These are phyloP conservation scores for Lipomyces lipofer DNA, from an alignment of 805 yeast genomes.

Conservation along the genomic window DNA sequence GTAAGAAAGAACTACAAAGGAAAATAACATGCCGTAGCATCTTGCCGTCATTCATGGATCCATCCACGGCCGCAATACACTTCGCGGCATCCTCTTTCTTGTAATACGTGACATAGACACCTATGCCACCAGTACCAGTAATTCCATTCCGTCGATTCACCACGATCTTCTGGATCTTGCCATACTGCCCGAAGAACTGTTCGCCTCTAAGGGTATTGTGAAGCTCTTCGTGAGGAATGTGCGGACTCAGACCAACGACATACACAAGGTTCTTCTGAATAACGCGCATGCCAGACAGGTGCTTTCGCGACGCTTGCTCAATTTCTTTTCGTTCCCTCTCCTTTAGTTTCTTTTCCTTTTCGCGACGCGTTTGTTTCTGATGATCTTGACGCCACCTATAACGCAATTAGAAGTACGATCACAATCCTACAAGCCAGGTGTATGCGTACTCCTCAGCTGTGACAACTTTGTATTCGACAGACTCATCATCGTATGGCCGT, in stretches of 20 bases:
- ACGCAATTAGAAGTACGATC: not conserved
- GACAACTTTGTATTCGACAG: conserved; percentile 80
- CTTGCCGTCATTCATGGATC: conserved; percentile 89
- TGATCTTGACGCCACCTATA: conserved; percentile 67
- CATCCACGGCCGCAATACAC: conserved; percentile 90
- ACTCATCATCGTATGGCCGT: conserved; percentile 87
- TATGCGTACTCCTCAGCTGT: conserved; percentile 68
- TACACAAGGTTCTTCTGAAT: conserved; percentile 96
- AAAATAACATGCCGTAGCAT: conserved; percentile 51
- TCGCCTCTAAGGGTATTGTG: conserved; percentile 82
- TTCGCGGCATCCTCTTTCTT: conserved; percentile 92
- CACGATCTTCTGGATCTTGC: conserved; percentile 90
- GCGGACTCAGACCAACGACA: conserved; percentile 91
- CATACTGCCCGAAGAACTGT: conserved; percentile 97
- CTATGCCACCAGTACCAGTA: conserved; percentile 73
- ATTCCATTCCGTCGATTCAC: conserved; percentile 71
- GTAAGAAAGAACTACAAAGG: not conserved
- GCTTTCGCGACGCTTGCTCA: conserved; percentile 69
- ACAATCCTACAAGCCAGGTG: not conserved
- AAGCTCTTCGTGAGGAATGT: conserved; percentile 79
- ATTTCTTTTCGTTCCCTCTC: conserved; percentile 92
- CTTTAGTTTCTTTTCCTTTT: conserved; percentile 67
- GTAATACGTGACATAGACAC: conserved; percentile 93
- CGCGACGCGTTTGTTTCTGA: conserved; percentile 74
- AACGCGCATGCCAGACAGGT: conserved; percentile 95